phyloP scores from a whole-genome alignment of 805 yeast species.

The Saturnispora dispora region DNA sequence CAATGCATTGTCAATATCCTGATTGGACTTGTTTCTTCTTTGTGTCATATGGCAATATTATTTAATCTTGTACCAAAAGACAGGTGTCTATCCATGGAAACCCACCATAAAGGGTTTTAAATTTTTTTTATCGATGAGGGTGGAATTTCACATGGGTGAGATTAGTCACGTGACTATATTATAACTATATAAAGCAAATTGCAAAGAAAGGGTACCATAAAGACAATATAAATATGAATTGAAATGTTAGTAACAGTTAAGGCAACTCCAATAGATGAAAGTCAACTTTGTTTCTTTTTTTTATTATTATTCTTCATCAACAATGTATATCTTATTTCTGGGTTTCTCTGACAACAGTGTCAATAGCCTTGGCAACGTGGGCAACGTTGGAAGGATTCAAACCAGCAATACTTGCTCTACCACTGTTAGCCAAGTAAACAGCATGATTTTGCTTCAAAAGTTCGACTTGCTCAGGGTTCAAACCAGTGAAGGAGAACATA shows the following conservation, averaged over 20 bases:
- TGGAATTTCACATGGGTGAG: not conserved
- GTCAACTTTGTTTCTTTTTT: not conserved
- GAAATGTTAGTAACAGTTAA: not conserved
- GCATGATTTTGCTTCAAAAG: slow-evolving; percentile 71
- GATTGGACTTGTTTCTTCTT: slow-evolving; percentile 1
- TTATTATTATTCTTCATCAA: not conserved
- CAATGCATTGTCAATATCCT: slow-evolving; percentile 12
- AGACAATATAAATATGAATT: not conserved
- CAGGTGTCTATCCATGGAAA: not conserved
- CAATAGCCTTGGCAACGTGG: slow-evolving; percentile 71
- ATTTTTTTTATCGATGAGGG: not conserved
- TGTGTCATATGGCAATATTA: not conserved
- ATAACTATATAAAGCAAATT: not conserved
- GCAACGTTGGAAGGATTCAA: slow-evolving; percentile 71
- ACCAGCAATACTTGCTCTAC: slow-evolving; percentile 93
- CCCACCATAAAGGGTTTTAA: not conserved
- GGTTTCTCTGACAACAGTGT: slow-evolving; percentile 50
- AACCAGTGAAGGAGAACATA: slow-evolving; percentile 94
- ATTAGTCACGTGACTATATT: not conserved
- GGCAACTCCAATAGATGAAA: not conserved
- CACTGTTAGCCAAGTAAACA: slow-evolving; percentile 71
- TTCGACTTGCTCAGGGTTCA: slow-evolving; percentile 64
- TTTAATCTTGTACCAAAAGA: not conserved
- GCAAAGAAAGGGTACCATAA: not conserved
- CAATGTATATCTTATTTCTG: not conserved